Evolutionary conservation across 1,284 basidiomycete species (phyloP).

Genomic region (Wallemia mellicola): DNA sequence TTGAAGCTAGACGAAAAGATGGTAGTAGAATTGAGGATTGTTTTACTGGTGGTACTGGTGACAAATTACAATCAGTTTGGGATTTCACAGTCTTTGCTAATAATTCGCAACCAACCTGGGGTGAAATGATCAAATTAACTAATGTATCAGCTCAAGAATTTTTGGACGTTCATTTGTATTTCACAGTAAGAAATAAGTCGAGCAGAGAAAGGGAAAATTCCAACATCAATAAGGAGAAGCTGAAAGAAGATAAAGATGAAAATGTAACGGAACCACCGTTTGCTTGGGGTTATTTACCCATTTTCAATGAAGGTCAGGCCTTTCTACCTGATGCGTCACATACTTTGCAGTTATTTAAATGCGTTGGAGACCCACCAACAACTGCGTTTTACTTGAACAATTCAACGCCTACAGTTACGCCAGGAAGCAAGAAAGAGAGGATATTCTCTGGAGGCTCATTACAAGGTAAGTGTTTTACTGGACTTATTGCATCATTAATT

Average conservation of each 20-base stretch:
- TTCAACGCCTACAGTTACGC: neutral
- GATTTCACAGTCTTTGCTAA: conserved; percentile 58
- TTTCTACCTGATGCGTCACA: conserved; percentile 80
- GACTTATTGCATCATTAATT: neutral
- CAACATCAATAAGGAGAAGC: conserved; percentile 6
- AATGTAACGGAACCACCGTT: conserved; percentile 40
- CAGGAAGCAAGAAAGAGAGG: neutral
- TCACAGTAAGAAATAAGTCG: conserved; percentile 61
- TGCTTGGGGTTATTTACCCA: conserved; percentile 70
- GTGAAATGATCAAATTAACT: conserved; percentile 68
- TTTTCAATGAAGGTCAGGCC: conserved; percentile 44
- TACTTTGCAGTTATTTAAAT: conserved; percentile 47
- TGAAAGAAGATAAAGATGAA: conserved; percentile 8
- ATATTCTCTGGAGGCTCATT: neutral
- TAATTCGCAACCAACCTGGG: conserved; percentile 39
- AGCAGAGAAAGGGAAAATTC: conserved; percentile 21
- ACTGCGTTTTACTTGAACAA: neutral
- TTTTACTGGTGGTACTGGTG: conserved; percentile 58
- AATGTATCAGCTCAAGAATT: conserved; percentile 32
- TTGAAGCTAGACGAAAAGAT: conserved; percentile 51
- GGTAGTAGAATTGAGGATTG: conserved; percentile 43
- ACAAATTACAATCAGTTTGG: conserved; percentile 45
- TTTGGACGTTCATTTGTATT: conserved; percentile 67
- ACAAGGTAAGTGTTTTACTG: neutral
- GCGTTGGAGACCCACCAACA: conserved; percentile 9